Evolutionary conservation across 257 asterid species (phyloP).

Genomic region (Solanum pinnatisectum): DNA sequence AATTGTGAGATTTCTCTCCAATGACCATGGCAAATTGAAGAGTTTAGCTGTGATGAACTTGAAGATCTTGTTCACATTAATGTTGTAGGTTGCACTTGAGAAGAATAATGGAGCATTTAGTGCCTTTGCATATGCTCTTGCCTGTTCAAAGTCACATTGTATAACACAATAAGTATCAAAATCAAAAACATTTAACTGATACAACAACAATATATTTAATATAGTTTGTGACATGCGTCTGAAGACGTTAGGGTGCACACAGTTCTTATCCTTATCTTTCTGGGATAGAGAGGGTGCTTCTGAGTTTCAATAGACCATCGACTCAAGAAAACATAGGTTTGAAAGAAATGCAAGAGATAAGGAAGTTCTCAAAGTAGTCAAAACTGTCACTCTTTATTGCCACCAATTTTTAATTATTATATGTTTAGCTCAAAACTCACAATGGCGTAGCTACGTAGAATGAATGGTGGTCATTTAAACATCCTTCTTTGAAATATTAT

Average conservation of each 20-base stretch:
- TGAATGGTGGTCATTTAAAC: no score
- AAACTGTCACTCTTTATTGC: not conserved
- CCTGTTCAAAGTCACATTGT: slow-evolving; percentile 25
- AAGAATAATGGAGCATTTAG: slow-evolving; percentile 71
- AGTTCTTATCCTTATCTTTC: no score
- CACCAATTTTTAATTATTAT: not conserved
- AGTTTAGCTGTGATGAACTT: slow-evolving; percentile 78
- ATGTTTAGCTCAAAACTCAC: not conserved
- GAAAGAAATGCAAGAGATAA: not conserved
- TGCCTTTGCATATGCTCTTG: slow-evolving; percentile 76
- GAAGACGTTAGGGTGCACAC: no score
- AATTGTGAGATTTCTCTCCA: slow-evolving; percentile 74
- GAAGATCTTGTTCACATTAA: slow-evolving; percentile 79
- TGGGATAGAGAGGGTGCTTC: no score
- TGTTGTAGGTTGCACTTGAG: slow-evolving; percentile 86
- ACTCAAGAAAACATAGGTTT: not conserved
- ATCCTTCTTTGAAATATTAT: no score
- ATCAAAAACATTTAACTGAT: not conserved
- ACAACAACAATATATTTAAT: not conserved
- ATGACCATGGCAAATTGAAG: slow-evolving; percentile 61
- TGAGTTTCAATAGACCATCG: no score
- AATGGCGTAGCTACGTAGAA: no score
- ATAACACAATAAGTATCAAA: not conserved
- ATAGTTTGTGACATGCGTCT: not conserved
- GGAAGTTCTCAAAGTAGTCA: not conserved